A percentile compares a stretch with the other conserved stretches of the same genome.
phyloP scores from a whole-genome alignment of 108 stramenopile genomes.

The Cyclostephanos tholiformis region DNA sequence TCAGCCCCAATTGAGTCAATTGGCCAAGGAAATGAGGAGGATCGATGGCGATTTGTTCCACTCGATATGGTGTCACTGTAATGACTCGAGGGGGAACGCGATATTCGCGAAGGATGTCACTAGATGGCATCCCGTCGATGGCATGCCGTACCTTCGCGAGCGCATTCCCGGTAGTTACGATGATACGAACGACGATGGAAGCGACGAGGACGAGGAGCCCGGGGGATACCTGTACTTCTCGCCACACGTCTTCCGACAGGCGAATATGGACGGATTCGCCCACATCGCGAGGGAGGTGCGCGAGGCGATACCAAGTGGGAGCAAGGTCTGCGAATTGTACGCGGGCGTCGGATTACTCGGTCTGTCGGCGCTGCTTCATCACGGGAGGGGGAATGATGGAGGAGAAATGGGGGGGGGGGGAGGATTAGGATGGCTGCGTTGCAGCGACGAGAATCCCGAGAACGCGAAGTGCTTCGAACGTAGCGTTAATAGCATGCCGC shows the following conservation, averaged over 20 bases:
- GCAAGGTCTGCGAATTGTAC: conserved; percentile 90
- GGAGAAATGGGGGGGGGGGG: conserved; percentile 9
- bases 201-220: conserved; percentile 17
- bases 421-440: conserved; percentile 76
- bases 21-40: conserved; percentile 71
- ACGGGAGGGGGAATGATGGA: conserved; percentile 49
- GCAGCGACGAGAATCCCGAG: conserved; percentile 94
- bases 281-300: conserved; percentile 82
- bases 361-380: conserved; percentile 76
- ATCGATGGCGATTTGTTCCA: conserved; percentile 68
- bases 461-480: conserved; percentile 83
- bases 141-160: conserved; percentile 81
- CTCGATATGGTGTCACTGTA: conserved; percentile 88
- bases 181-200: no score
- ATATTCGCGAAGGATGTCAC: conserved; percentile 67
- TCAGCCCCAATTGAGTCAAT: conserved; percentile 67
- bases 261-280: conserved; percentile 91
- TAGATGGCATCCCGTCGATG: conserved; percentile 72
- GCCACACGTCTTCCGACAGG: conserved; percentile 94
- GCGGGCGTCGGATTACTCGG: conserved; percentile 95
- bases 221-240: conserved; percentile 82
- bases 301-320: conserved; percentile 62
- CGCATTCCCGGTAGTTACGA: conserved; percentile 46
- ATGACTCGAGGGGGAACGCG: conserved; percentile 63
- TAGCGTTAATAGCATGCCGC: conserved; percentile 57